Percentiles rank a stretch among this genome's conserved stretches.
phyloP scores from a whole-genome alignment of 495 filamentous ascomycete species.

The Podospora anserina region DNA sequence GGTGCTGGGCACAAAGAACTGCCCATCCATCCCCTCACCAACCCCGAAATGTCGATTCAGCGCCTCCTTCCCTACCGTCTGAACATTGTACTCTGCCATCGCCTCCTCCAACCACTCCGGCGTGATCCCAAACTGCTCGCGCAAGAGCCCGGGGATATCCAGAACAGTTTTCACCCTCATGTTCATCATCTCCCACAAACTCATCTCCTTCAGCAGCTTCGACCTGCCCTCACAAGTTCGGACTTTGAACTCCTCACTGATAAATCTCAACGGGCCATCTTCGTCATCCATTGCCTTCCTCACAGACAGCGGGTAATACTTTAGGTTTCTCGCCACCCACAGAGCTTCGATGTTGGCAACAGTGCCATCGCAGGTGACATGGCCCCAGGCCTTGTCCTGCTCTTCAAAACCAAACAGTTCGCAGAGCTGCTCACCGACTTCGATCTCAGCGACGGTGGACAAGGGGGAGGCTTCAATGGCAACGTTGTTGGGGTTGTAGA shows the following conservation, averaged over 20 bases:
- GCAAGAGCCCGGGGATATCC: conserved; percentile 39
- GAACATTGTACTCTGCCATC: conserved; percentile 40
- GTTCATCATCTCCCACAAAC: conserved; percentile 50
- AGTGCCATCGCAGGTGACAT: conserved; percentile 45
- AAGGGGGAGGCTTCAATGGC: conserved; percentile 45
- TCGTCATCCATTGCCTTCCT: conserved; percentile 35
- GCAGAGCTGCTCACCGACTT: conserved; percentile 45
- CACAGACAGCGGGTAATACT: conserved; percentile 48
- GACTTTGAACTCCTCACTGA: conserved; percentile 36
- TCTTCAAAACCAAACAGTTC: conserved; percentile 44
- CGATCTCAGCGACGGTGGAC: conserved; percentile 40
- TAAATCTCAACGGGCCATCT: conserved; percentile 31
- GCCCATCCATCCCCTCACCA: conserved; percentile 27
- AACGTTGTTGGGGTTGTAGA: conserved; percentile 52
- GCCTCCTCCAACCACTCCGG: conserved; percentile 30
- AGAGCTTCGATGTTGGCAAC: conserved; percentile 49
- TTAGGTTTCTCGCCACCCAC: conserved; percentile 46
- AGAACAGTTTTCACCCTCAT: conserved; percentile 38
- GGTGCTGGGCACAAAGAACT: conserved; percentile 39
- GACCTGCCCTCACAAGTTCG: conserved; percentile 32
- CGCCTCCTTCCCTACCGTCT: conserved; percentile 39
- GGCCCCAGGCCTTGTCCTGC: conserved; percentile 37
- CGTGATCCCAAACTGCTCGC: conserved; percentile 39
- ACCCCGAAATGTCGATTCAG: conserved; percentile 35
- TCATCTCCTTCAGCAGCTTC: conserved; percentile 38